A percentile compares a stretch with the other conserved stretches of the same genome.
These are phyloP conservation scores for Rhizophlyctis rosea DNA, from an alignment of 192 early-diverging fungal species.

Conservation along the genomic window DNA sequence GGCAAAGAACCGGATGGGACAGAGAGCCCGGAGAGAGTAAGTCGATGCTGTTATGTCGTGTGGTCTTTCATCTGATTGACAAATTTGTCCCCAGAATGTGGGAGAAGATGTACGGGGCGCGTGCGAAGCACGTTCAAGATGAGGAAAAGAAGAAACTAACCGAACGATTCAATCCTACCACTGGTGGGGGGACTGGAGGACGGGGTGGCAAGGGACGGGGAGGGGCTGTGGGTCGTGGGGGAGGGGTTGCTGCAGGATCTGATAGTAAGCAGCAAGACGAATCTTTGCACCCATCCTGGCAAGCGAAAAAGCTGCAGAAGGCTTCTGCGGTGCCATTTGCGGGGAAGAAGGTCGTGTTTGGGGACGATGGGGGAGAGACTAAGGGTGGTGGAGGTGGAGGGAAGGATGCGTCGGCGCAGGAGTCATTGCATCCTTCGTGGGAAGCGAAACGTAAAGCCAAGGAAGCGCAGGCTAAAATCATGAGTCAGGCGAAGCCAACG, in stretches of 20 bases:
- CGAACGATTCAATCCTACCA: conserved; percentile 6
- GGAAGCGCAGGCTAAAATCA: conserved; percentile 11
- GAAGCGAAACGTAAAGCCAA: conserved; percentile 35
- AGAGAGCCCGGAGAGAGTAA: conserved; percentile 39
- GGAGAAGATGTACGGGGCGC: conserved; percentile 34
- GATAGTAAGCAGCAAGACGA: too few species aligned
- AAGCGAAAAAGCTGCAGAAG: conserved; percentile 13
- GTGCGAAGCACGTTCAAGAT: conserved; percentile 38
- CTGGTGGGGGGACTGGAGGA: background rate
- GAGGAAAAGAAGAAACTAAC: conserved; percentile 17
- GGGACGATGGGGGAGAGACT: too few species aligned
- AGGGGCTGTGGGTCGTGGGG: too few species aligned
- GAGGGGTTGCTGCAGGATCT: too few species aligned
- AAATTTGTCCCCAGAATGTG: too few species aligned
- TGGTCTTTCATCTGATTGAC: conserved; percentile 5
- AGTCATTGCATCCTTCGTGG: conserved; percentile 37
- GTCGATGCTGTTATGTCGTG: conserved; percentile 7
- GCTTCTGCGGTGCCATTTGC: conserved; percentile 6
- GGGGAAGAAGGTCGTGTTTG: too few species aligned
- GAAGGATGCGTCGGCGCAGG: background rate
- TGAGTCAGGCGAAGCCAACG: conserved; percentile 10
- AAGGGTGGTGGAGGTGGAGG: too few species aligned
- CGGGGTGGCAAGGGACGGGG: background rate
- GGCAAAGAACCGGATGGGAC: conserved; percentile 47
- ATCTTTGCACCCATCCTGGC: too few species aligned